A percentile compares a stretch with the other conserved stretches of the same genome.
Conservation (phyloP, 202 grass and related monocot species). For the Musa balbisiana region DNA sequence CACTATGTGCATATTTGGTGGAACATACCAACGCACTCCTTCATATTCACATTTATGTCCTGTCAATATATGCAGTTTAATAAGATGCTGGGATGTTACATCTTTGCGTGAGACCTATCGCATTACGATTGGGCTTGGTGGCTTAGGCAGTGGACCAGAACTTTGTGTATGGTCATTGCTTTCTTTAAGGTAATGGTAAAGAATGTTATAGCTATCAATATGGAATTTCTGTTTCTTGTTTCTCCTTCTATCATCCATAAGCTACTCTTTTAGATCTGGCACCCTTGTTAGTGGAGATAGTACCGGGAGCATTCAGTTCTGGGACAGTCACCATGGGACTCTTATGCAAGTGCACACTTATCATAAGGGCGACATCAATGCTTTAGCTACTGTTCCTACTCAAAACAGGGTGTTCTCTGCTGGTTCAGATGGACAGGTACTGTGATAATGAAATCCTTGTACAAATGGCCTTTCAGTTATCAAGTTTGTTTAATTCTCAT, state of each 20-base stretch:
- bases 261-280: slow-evolving; percentile 53
- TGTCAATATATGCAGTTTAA: slow-evolving; percentile 44
- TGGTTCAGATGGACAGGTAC: slow-evolving; percentile 93
- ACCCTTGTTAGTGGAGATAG: slow-evolving; percentile 96
- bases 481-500: neutral
- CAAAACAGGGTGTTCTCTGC: slow-evolving; percentile 85
- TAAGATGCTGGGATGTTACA: slow-evolving; percentile 85
- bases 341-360: slow-evolving; percentile 75
- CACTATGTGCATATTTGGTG: neutral
- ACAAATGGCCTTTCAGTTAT: too few relatives aligned
- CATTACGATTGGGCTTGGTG: slow-evolving; percentile 78
- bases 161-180: slow-evolving; percentile 76
- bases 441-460: slow-evolving; percentile 15
- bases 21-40: neutral
- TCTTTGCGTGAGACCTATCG: slow-evolving; percentile 84
- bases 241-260: neutral
- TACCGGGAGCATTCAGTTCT: slow-evolving; percentile 85
- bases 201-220: neutral
- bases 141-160: slow-evolving; percentile 55
- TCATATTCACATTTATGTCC: neutral
- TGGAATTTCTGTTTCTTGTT: neutral
- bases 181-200: slow-evolving; percentile 49
- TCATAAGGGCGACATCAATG: slow-evolving; percentile 81
- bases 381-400: slow-evolving; percentile 65
- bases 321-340: slow-evolving; percentile 83